Conservation (phyloP, 2,329 filamentous ascomycete genomes). For the Ceratocystis albifundus region DNA sequence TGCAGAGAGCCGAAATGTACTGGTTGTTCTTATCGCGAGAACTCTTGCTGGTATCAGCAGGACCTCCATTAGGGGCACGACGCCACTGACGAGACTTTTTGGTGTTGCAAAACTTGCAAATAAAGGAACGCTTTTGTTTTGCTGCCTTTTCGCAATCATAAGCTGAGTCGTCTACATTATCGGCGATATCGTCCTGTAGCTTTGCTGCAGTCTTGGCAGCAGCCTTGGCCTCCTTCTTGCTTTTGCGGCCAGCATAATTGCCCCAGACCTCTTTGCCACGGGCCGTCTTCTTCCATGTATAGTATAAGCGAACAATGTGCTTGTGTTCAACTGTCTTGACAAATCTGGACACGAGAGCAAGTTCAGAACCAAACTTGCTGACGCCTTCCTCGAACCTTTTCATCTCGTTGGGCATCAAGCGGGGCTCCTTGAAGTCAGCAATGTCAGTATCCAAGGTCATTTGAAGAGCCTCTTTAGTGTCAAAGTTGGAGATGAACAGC, state of each 20-base stretch:
- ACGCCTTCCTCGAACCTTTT: slow-evolving; percentile 91
- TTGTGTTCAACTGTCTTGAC: slow-evolving; percentile 66
- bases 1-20: slow-evolving; percentile 71
- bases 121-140: slow-evolving; percentile 68
- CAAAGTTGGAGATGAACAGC: slow-evolving; percentile 60
- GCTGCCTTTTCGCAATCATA: slow-evolving; percentile 81
- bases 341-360: slow-evolving; percentile 69
- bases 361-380: slow-evolving; percentile 79
- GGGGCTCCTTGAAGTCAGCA: slow-evolving; percentile 71
- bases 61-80: slow-evolving; percentile 63
- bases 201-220: slow-evolving; percentile 60
- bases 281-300: slow-evolving; percentile 93
- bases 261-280: slow-evolving; percentile 83
- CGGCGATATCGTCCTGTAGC: slow-evolving; percentile 80
- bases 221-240: slow-evolving; percentile 74
- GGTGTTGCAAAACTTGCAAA: slow-evolving; percentile 85
- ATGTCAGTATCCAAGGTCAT: slow-evolving; percentile 57
- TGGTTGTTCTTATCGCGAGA: slow-evolving; percentile 68
- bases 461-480: slow-evolving; percentile 58
- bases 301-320: slow-evolving; percentile 84
- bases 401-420: slow-evolving; percentile 62
- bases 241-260: slow-evolving; percentile 73
- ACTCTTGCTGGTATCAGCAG: slow-evolving; percentile 46
- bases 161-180: slow-evolving; percentile 87
- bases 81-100: slow-evolving; percentile 81